Evolutionary conservation across 176 grass and related monocot species (phyloP).

Genomic region (Panicum miliaceum): DNA sequence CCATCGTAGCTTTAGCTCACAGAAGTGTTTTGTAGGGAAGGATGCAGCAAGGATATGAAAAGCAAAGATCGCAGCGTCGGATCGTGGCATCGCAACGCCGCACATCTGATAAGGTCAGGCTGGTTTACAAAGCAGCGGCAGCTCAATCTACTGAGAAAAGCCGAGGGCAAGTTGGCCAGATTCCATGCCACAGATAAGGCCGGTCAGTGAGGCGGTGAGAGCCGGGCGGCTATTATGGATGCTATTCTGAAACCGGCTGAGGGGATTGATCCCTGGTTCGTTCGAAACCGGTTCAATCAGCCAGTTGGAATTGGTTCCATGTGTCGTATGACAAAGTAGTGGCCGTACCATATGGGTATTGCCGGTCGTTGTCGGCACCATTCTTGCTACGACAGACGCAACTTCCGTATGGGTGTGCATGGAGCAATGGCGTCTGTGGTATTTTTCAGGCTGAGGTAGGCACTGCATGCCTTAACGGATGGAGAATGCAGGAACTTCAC

Average conservation of each 20-base stretch:
- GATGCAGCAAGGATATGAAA: slow-evolving; percentile 31
- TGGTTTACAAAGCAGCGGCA: slow-evolving; percentile 40
- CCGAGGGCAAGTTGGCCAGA: slow-evolving; percentile 44
- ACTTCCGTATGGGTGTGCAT: neutral
- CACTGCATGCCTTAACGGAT: neutral
- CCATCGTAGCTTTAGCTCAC: slow-evolving; percentile 29
- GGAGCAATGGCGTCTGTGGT: neutral
- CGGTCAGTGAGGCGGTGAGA: slow-evolving; percentile 32
- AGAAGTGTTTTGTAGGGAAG: slow-evolving; percentile 27
- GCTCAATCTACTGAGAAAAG: slow-evolving; percentile 50
- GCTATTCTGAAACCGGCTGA: slow-evolving; percentile 58
- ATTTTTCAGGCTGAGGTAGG: neutral
- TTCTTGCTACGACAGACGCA: neutral
- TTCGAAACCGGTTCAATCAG: neutral
- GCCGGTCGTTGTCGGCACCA: neutral
- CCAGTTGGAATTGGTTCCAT: neutral
- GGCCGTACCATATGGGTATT: slow-evolving; percentile 1
- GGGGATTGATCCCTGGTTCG: slow-evolving; percentile 42
- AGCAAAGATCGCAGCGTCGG: slow-evolving; percentile 42
- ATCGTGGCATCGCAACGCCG: slow-evolving; percentile 38
- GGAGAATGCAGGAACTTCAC: slow-evolving; percentile 4
- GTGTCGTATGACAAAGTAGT: neutral
- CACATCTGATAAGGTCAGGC: slow-evolving; percentile 50
- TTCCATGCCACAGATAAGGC: slow-evolving; percentile 48
- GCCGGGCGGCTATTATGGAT: slow-evolving; percentile 29